phyloP scores from a whole-genome alignment of 495 filamentous ascomycete genomes.

The Penicillium bovifimosum region DNA sequence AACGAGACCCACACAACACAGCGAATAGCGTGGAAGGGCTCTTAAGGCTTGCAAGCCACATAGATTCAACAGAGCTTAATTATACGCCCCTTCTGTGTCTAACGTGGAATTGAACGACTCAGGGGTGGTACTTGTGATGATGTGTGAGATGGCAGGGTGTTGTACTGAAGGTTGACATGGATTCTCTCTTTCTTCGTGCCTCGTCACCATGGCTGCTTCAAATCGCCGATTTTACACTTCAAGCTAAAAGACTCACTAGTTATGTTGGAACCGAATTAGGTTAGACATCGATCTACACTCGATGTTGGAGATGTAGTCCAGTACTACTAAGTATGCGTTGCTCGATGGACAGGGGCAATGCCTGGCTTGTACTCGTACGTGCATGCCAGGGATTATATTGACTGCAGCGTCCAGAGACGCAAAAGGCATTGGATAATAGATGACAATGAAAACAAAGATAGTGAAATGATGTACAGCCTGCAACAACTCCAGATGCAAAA shows the following conservation, averaged over 20 bases:
- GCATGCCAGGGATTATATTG: background rate
- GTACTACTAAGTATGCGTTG: too few species aligned
- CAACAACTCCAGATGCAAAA: slow-evolving; percentile 8
- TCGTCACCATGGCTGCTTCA: too few species aligned
- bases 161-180: too few species aligned
- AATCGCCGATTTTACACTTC: too few species aligned
- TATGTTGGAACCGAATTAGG: too few species aligned
- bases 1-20: slow-evolving; percentile 4
- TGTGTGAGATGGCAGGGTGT: background rate
- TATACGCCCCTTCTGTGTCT: background rate
- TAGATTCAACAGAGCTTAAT: slow-evolving; percentile 3
- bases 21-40: background rate
- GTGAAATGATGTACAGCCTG: background rate
- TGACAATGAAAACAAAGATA: background rate
- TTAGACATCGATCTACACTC: too few species aligned
- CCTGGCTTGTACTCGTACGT: background rate
- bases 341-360: background rate
- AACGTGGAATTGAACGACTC: background rate
- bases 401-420: background rate
- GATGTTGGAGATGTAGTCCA: too few species aligned
- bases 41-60: background rate
- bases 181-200: too few species aligned
- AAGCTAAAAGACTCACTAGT: too few species aligned
- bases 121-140: too few species aligned
- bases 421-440: background rate